phyloP scores from a whole-genome alignment of 1,139 yeast species.

The Pneumocystis canis region DNA sequence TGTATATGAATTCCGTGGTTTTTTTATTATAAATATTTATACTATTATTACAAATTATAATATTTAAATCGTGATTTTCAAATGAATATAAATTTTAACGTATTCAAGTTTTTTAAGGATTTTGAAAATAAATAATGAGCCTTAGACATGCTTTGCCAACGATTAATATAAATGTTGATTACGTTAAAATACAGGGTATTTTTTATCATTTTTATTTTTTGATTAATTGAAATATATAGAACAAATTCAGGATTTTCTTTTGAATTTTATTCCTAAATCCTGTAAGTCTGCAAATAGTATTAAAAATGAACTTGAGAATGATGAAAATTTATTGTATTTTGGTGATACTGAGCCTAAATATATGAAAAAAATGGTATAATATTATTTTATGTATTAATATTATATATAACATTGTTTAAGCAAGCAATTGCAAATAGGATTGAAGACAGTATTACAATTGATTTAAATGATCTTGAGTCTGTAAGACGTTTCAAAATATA shows the following conservation, averaged over 20 bases:
- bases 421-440: constrained; percentile 80
- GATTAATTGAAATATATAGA: constrained; percentile 18
- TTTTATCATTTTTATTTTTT: neutral
- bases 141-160: constrained; percentile 31
- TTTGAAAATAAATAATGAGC: neutral
- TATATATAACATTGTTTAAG: constrained; percentile 61
- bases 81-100: neutral
- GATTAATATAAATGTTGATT: constrained; percentile 41
- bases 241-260: constrained; percentile 33
- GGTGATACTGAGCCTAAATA: constrained; percentile 21
- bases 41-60: neutral
- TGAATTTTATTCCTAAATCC: constrained; percentile 27
- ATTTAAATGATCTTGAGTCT: constrained; percentile 65
- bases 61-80: neutral
- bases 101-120: neutral
- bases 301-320: constrained; percentile 11
- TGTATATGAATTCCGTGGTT: neutral
- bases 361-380: constrained; percentile 18
- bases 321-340: constrained; percentile 8
- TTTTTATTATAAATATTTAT: neutral
- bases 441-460: constrained; percentile 48
- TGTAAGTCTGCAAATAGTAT: constrained; percentile 20
- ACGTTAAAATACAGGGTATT: constrained; percentile 30
- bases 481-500: constrained; percentile 35
- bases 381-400: constrained; percentile 24